Evolutionary conservation across 2,329 filamentous ascomycete genomes (phyloP).

Genomic region (Ascochyta viciae-villosae): DNA sequence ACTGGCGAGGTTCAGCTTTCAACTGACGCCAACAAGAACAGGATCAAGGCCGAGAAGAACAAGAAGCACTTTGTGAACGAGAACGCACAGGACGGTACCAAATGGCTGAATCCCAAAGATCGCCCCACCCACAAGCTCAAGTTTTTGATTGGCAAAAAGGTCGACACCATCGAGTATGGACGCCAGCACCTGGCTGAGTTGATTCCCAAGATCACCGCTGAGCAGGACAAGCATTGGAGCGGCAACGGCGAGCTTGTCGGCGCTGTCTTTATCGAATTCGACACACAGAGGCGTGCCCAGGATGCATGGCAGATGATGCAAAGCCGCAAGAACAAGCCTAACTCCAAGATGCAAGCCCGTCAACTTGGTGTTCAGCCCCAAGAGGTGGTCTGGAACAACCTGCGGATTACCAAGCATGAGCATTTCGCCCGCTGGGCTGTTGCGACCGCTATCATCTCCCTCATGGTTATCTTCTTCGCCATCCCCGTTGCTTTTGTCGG

Average conservation of each 20-base stretch:
- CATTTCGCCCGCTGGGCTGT: constrained; percentile 38
- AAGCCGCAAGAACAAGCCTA: constrained; percentile 42
- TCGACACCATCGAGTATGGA: constrained; percentile 84
- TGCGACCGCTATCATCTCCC: constrained; percentile 50
- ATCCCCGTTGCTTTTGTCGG: constrained; percentile 55
- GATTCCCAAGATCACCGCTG: constrained; percentile 71
- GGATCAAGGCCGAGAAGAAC: constrained; percentile 67
- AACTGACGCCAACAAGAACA: constrained; percentile 66
- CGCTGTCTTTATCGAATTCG: constrained; percentile 89
- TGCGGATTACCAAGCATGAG: constrained; percentile 48
- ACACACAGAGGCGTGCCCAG: constrained; percentile 81
- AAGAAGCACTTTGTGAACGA: constrained; percentile 54
- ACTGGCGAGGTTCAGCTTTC: constrained; percentile 54
- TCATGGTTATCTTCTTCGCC: constrained; percentile 56
- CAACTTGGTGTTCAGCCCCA: constrained; percentile 54
- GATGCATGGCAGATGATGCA: constrained; percentile 75
- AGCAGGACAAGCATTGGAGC: constrained; percentile 71
- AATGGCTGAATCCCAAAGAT: constrained; percentile 51
- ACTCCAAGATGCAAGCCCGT: constrained; percentile 48
- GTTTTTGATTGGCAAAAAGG: constrained; percentile 52
- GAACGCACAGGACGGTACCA: constrained; percentile 52
- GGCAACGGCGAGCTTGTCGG: constrained; percentile 72
- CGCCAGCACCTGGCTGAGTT: constrained; percentile 76
- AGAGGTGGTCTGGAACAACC: constrained; percentile 57
- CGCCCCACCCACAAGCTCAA: constrained; percentile 52